Conservation (phyloP, 176 grass and related monocot species). For the Neostapfia colusana region DNA sequence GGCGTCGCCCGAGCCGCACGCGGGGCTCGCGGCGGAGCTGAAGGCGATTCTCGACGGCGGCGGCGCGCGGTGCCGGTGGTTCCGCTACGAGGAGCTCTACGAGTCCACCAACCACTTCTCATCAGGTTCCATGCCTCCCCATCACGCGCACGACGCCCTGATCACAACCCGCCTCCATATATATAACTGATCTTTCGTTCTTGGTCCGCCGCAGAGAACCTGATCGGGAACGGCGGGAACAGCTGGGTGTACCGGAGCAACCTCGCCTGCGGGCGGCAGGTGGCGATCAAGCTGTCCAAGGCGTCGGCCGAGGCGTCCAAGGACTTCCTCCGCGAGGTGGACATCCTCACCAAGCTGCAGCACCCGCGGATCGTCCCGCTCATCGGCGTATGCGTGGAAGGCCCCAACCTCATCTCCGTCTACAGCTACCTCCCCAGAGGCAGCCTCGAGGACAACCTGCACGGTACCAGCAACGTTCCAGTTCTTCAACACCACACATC, state of each 20-base stretch:
- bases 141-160: neutral
- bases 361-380: slow-evolving; percentile 69
- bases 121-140: slow-evolving; percentile 45
- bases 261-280: slow-evolving; percentile 53
- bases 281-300: slow-evolving; percentile 81
- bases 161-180: neutral
- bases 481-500: neutral
- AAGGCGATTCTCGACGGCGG: slow-evolving; percentile 43
- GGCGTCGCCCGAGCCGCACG: slow-evolving; percentile 23
- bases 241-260: slow-evolving; percentile 79
- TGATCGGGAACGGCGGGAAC: slow-evolving; percentile 87
- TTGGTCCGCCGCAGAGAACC: slow-evolving; percentile 49
- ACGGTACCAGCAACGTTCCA: slow-evolving; percentile 44
- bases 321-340: slow-evolving; percentile 85
- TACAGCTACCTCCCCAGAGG: slow-evolving; percentile 78
- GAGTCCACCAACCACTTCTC: slow-evolving; percentile 80
- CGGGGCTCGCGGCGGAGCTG: slow-evolving; percentile 53
- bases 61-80: slow-evolving; percentile 68
- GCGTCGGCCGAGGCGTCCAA: slow-evolving; percentile 65
- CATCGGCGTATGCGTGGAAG: slow-evolving; percentile 76
- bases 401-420: slow-evolving; percentile 73
- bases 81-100: slow-evolving; percentile 85
- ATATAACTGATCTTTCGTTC: neutral
- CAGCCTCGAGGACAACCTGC: slow-evolving; percentile 85
- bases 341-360: slow-evolving; percentile 87